A percentile compares a stretch with the other conserved stretches of the same genome.
Evolutionary conservation across 495 filamentous ascomycete species (phyloP).

Genomic region (Neurospora sp.): DNA sequence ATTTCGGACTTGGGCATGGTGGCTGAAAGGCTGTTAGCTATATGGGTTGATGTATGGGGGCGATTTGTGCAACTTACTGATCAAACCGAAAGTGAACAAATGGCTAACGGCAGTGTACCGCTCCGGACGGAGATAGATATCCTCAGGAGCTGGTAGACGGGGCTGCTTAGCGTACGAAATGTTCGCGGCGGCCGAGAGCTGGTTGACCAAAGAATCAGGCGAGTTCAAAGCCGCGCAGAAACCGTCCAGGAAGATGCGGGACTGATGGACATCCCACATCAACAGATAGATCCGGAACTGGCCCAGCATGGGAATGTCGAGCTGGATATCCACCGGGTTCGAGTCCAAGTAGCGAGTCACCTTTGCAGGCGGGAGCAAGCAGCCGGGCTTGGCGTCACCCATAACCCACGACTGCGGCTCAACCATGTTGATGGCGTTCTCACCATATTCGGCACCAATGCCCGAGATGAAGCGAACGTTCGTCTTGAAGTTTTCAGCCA

Average conservation of each 20-base stretch:
- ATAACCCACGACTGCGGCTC: constrained; percentile 28
- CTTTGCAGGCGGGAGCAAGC: constrained; percentile 51
- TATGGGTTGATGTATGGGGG: background rate
- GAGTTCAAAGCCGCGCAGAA: constrained; percentile 39
- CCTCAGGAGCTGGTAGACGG: constrained; percentile 37
- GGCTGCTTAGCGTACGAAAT: constrained; percentile 45
- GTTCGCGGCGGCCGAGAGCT: constrained; percentile 35
- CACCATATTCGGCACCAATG: constrained; percentile 52
- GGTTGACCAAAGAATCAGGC: constrained; percentile 35
- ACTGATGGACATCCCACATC: constrained; percentile 43
- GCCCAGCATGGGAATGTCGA: constrained; percentile 59
- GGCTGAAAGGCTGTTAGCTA: constrained; percentile 27
- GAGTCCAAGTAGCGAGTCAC: constrained; percentile 59
- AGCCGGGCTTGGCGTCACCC: constrained; percentile 43
- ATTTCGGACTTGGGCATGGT: constrained; percentile 45
- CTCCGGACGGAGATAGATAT: constrained; percentile 49
- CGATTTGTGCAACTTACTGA: constrained; percentile 26
- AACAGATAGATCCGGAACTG: constrained; percentile 63
- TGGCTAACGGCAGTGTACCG: constrained; percentile 52
- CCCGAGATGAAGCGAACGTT: constrained; percentile 61
- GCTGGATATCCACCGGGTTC: constrained; percentile 61
- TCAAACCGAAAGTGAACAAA: constrained; percentile 48
- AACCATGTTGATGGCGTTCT: constrained; percentile 46
- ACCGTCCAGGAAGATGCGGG: constrained; percentile 41
- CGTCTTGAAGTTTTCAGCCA: constrained; percentile 53